These are phyloP conservation scores for Euphorbia lathyris DNA, from an alignment of 345 rosid species.

Conservation along the genomic window DNA sequence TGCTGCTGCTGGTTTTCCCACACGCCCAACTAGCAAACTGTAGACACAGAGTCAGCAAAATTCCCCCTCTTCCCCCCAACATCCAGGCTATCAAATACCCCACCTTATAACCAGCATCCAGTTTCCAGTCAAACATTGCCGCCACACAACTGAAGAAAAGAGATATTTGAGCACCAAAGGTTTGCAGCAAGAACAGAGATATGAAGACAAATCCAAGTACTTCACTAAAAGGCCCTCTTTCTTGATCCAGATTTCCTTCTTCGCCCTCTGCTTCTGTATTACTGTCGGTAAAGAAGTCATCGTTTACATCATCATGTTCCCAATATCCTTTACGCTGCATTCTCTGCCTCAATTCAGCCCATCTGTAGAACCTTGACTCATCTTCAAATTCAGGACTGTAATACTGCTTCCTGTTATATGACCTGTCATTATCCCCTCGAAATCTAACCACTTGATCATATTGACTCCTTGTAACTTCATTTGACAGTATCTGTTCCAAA, in stretches of 20 bases:
- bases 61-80: conserved; percentile 72
- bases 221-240: conserved; percentile 54
- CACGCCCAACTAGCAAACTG: conserved; percentile 80
- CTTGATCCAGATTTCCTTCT: conserved; percentile 35
- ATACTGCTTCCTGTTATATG: conserved; percentile 32
- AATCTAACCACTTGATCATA: conserved; percentile 54
- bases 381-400: conserved; percentile 47
- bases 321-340: conserved; percentile 44
- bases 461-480: conserved; percentile 55
- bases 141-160: conserved; percentile 55
- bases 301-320: conserved; percentile 29
- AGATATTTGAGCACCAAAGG: conserved; percentile 56
- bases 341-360: conserved; percentile 59
- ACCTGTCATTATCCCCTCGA: conserved; percentile 38
- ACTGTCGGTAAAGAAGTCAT: conserved; percentile 21
- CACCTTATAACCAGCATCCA: conserved; percentile 77
- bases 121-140: conserved; percentile 64
- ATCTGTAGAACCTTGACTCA: conserved; percentile 40
- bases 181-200: conserved; percentile 51
- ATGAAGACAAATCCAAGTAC: conserved; percentile 57
- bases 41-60: conserved; percentile 65
- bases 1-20: conserved; percentile 85
- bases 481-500: conserved; percentile 61
- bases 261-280: conserved; percentile 39
- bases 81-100: conserved; percentile 79